Percentiles rank a stretch among this genome's conserved stretches.
These are phyloP conservation scores for Telfairia occidentalis DNA, from an alignment of 331 rosid species.

Conservation along the genomic window DNA sequence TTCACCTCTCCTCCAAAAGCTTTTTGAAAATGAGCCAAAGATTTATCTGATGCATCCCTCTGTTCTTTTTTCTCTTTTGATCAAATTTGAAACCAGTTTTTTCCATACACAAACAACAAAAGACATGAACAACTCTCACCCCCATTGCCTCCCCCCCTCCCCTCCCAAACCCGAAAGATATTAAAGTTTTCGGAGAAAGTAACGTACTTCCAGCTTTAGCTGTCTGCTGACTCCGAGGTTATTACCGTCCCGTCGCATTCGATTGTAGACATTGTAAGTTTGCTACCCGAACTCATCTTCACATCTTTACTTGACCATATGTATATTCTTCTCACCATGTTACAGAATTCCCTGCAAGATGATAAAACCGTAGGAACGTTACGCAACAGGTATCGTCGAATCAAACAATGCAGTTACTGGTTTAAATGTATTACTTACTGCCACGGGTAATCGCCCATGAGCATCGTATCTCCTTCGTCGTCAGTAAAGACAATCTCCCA, in stretches of 20 bases:
- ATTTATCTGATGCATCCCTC: background rate
- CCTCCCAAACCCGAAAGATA: conserved; percentile 1
- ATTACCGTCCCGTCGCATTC: conserved; percentile 58
- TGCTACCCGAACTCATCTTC: conserved; percentile 61
- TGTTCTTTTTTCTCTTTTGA: background rate
- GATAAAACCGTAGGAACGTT: background rate
- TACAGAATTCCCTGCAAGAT: conserved; percentile 70
- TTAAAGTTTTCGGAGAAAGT: background rate
- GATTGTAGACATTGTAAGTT: conserved; percentile 34
- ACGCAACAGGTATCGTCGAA: background rate
- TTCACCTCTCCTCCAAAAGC: conserved; percentile 5
- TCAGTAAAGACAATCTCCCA: conserved; percentile 79
- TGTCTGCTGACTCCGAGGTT: conserved; percentile 47
- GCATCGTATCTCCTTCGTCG: conserved; percentile 88
- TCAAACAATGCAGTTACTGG: background rate
- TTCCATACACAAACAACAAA: conserved; percentile 21
- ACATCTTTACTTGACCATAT: conserved; percentile 65
- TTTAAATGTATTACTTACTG: conserved; percentile 36
- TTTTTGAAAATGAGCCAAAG: background rate
- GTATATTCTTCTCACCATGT: conserved; percentile 68
- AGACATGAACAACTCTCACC: conserved; percentile 6
- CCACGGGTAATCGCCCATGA: conserved; percentile 80
- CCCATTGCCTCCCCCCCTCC: background rate
- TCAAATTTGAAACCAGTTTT: background rate
- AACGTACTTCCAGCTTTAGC: conserved; percentile 20